These are phyloP conservation scores for Zasmidium cellare DNA, from an alignment of 2,329 filamentous ascomycete species.

Conservation along the genomic window DNA sequence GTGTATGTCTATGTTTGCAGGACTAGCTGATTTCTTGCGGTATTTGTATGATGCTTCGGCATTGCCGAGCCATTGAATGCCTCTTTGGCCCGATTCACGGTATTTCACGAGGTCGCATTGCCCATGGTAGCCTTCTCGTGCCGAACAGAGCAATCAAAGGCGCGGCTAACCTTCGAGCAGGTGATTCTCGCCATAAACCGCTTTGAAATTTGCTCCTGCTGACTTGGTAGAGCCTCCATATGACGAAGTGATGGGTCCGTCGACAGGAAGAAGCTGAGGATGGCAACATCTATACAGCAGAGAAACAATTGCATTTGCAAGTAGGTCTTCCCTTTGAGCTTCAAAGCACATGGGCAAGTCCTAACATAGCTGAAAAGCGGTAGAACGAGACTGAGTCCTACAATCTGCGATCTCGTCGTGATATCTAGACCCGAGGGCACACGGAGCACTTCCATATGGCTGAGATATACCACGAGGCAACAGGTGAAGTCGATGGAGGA, in stretches of 20 bases:
- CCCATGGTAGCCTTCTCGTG: neutral
- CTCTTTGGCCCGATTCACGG: neutral
- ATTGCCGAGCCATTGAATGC: neutral
- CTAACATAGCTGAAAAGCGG: too few species aligned
- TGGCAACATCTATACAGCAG: too few species aligned
- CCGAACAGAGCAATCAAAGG: neutral
- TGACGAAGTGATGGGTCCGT: too few species aligned
- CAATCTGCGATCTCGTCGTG: too few species aligned
- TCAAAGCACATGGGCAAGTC: too few species aligned
- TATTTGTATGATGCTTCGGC: neutral
- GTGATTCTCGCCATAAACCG: neutral
- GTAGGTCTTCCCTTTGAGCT: too few species aligned
- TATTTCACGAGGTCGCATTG: neutral
- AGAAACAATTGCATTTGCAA: too few species aligned
- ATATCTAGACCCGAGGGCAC: too few species aligned
- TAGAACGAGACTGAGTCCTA: too few species aligned
- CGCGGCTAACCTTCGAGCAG: neutral
- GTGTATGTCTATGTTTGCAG: neutral
- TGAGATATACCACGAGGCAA: neutral
- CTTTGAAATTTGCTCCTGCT: too few species aligned
- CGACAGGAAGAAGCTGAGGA: too few species aligned
- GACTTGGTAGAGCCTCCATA: too few species aligned
- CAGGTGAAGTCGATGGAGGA: neutral
- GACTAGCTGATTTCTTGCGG: neutral
- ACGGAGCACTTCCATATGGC: neutral